A percentile compares a stretch with the other conserved stretches of the same genome.
Evolutionary conservation across 768 basidiomycete species (phyloP).

Genomic region (Saitozyma podzolica): DNA sequence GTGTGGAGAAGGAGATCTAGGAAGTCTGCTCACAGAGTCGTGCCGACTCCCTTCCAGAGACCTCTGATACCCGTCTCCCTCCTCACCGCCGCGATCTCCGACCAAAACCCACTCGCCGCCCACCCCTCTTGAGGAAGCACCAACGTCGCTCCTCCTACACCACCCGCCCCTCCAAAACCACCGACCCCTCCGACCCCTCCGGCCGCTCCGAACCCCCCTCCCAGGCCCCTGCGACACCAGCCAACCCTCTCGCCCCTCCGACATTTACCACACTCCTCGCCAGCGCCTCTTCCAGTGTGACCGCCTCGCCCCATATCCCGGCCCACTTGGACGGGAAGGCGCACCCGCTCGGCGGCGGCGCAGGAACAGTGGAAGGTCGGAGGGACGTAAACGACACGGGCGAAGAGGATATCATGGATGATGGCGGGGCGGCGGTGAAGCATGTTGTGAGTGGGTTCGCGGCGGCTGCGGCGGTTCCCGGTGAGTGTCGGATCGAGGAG

Average conservation of each 20-base stretch:
- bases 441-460: conserved; percentile 29
- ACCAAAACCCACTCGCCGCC: conserved; percentile 77
- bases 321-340: conserved; percentile 50
- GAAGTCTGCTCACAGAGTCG: conserved; percentile 68
- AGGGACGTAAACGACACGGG: conserved; percentile 20
- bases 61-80: conserved; percentile 78
- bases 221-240: conserved; percentile 6
- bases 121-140: conserved; percentile 18
- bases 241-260: neutral
- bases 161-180: conserved; percentile 1
- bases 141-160: conserved; percentile 17
- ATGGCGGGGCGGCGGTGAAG: conserved; percentile 17
- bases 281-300: conserved; percentile 43
- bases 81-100: conserved; percentile 63
- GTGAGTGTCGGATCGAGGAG: neutral
- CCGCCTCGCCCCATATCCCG: conserved; percentile 50
- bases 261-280: conserved; percentile 19
- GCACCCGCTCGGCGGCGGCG: conserved; percentile 42
- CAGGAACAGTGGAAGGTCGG: conserved; percentile 20
- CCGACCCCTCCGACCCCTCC: neutral
- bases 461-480: conserved; percentile 6
- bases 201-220: conserved; percentile 12
- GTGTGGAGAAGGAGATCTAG: neutral
- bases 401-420: neutral
- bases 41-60: conserved; percentile 93